Evolutionary conservation across 441 rosid species (phyloP), one percentile per base, ranked within the genome.

Genomic region (Populus hybrid): DNA sequence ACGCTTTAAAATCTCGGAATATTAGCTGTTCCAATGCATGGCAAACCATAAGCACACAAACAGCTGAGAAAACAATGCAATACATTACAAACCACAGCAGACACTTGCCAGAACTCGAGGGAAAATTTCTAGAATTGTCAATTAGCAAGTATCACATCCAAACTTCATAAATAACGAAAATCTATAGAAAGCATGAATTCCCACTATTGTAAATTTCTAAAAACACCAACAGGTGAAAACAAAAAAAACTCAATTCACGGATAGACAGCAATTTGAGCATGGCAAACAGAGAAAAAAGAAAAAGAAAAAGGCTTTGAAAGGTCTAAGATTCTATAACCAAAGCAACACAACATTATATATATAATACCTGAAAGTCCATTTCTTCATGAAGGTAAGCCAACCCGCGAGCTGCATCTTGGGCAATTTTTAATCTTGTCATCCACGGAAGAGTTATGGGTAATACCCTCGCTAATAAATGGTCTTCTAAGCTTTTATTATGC

Each of bases 311-410:
- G 9, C 38, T 67, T 6, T 19, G 36, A 67, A 2, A 38, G 9
- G 10, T 21, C 2, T 23, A 70, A 11, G n/a, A 70, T 16, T 2
- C 32, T 70, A 40, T 21, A 11, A 63, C 9, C 30, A 42, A 61
- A 38, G 21, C n/a, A 28, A 38, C 6, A 24, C 12, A 30, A 14
- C 34, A 38, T 21, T 21, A 64, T 75, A 38, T 9, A 71, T 5
- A 16, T 3, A 1, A 67, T 85, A 90, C 98, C 95, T 94, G 99
- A 84, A 95, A 94, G 73, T 92, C 93, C 98, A 95, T 95, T 89
- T 95, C 91, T 83, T 95, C 98, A 70, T 94, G 99, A 81, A 94
- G 89, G 85, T 95, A 92, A 8, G 97, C 94, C 75, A 95, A 87
- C 26, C 99, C 98, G 14, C 93, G 91, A 70, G 98, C 98, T 1